Evolutionary conservation across 495 filamentous ascomycete species (phyloP).

Genomic region (Daldinia vernicosa): DNA sequence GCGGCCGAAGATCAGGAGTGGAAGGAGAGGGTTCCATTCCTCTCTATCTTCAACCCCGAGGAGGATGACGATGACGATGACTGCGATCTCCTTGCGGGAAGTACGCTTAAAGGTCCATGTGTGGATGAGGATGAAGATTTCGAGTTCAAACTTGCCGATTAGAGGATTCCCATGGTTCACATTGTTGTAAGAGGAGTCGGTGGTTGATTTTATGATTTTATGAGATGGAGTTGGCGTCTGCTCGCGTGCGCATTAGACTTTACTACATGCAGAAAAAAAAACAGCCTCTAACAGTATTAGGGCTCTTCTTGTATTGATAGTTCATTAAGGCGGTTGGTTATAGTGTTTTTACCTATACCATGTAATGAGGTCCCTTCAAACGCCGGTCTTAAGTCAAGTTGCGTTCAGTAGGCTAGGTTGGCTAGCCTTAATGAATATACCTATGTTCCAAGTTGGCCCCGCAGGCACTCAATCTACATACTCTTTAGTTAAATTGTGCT

Average conservation of each 20-base stretch:
- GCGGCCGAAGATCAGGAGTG: conserved; percentile 40
- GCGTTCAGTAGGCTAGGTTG: background rate
- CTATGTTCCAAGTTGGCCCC: background rate
- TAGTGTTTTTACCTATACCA: background rate
- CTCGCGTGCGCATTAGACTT: conserved; percentile 13
- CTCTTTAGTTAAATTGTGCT: background rate
- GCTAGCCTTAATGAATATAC: background rate
- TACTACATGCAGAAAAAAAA: background rate
- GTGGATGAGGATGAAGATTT: conserved; percentile 52
- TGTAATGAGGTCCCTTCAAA: background rate
- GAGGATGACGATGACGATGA: conserved; percentile 48
- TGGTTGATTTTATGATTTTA: conserved; percentile 7
- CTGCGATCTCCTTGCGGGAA: conserved; percentile 27
- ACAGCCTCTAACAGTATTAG: background rate
- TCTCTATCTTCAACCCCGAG: conserved; percentile 56
- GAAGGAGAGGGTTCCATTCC: conserved; percentile 52
- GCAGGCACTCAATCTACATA: background rate
- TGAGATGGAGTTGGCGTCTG: background rate
- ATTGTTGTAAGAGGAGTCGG: conserved; percentile 14
- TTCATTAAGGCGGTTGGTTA: conserved; percentile 1
- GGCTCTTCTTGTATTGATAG: conserved; percentile 24
- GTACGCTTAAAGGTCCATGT: conserved; percentile 16
- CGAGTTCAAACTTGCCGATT: conserved; percentile 53
- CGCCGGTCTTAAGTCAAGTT: background rate
- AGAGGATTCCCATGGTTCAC: background rate